Evolutionary conservation across 441 rosid species (phyloP).

Genomic region (Raphanus hybrid): DNA sequence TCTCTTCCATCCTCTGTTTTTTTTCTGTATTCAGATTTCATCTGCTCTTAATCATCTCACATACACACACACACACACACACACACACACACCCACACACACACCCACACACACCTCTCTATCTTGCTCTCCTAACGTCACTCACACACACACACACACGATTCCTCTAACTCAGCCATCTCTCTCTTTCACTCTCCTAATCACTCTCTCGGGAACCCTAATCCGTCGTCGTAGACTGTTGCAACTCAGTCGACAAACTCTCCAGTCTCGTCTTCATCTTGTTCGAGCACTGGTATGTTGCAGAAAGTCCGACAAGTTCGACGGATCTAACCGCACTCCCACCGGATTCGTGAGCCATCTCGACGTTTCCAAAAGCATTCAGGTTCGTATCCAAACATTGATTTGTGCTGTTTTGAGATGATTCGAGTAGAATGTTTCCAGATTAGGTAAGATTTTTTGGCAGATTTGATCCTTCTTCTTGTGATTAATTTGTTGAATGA

Average conservation of each 20-base stretch:
- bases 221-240: too few relatives aligned
- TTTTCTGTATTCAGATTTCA: too few relatives aligned
- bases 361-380: conserved; percentile 62
- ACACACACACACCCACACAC: too few relatives aligned
- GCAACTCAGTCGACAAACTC: not conserved
- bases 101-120: too few relatives aligned
- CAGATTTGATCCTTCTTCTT: not conserved
- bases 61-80: too few relatives aligned
- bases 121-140: too few relatives aligned
- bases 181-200: too few relatives aligned
- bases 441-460: not conserved
- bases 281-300: not conserved
- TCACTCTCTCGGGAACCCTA: too few relatives aligned
- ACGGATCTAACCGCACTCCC: conserved; percentile 50
- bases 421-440: not conserved
- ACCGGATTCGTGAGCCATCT: conserved; percentile 45
- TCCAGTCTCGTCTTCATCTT: not conserved
- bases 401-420: not conserved
- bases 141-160: too few relatives aligned
- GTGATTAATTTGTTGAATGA: not conserved
- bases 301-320: conserved; percentile 48
- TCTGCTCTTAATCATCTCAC: too few relatives aligned
- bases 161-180: too few relatives aligned
- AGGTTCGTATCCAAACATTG: conserved; percentile 49
- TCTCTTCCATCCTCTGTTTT: too few relatives aligned